Percentiles rank a stretch among this genome's conserved stretches.
Evolutionary conservation across 1,284 basidiomycete species (phyloP).

Genomic region (Pascua sp.): DNA sequence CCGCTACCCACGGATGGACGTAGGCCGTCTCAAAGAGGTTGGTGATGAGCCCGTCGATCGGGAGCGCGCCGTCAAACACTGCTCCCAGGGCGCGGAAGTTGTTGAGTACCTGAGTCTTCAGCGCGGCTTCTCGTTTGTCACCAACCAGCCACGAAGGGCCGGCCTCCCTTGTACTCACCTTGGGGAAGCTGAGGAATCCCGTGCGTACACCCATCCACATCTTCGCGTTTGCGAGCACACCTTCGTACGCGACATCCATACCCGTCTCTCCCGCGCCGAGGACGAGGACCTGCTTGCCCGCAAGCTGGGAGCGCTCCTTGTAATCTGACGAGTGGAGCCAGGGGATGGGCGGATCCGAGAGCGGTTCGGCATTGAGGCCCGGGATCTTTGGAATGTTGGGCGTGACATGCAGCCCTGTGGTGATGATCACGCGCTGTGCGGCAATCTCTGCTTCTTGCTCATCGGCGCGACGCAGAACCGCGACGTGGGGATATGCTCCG

Average conservation of each 20-base stretch:
- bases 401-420: conserved; percentile 50
- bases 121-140: too few species aligned
- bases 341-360: conserved; percentile 34
- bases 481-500: too few species aligned
- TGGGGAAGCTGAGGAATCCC: conserved; percentile 61
- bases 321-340: conserved; percentile 58
- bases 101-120: conserved; percentile 48
- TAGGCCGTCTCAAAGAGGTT: conserved; percentile 46
- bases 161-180: conserved; percentile 42
- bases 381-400: conserved; percentile 55
- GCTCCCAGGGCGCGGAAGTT: conserved; percentile 60
- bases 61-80: conserved; percentile 54
- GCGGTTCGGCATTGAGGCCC: conserved; percentile 49
- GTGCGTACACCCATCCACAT: conserved; percentile 59
- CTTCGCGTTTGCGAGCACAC: conserved; percentile 55
- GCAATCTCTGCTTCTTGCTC: too few species aligned
- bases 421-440: conserved; percentile 4
- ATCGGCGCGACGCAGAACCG: too few species aligned
- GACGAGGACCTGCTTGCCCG: conserved; percentile 57
- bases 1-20: conserved; percentile 58
- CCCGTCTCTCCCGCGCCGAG: conserved; percentile 64
- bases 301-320: conserved; percentile 54
- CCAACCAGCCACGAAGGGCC: too few species aligned
- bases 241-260: conserved; percentile 60
- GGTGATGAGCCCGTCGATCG: conserved; percentile 56